phyloP scores from a whole-genome alignment of 2,329 filamentous ascomycete species.

The Xylariales sp. region DNA sequence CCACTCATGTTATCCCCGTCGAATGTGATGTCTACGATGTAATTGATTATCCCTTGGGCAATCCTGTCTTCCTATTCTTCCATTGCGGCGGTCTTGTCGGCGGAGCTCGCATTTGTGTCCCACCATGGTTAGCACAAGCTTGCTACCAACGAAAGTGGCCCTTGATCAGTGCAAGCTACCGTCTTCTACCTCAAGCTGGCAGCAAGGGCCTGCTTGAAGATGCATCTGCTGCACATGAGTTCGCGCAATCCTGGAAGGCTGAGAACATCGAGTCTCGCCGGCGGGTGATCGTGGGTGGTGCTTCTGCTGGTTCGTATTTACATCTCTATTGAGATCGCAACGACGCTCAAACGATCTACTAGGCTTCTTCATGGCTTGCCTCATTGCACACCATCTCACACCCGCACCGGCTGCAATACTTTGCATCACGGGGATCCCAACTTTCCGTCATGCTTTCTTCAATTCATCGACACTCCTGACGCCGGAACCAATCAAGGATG shows the following conservation, averaged over 20 bases:
- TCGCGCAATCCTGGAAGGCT: slow-evolving; percentile 20
- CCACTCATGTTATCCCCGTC: slow-evolving; percentile 27
- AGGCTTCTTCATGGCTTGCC: slow-evolving; percentile 21
- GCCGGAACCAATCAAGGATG: slow-evolving; percentile 21
- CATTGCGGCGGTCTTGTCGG: slow-evolving; percentile 30
- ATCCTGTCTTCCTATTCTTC: slow-evolving; percentile 32
- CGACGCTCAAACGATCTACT: neutral
- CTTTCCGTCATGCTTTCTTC: slow-evolving; percentile 32
- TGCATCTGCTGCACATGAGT: slow-evolving; percentile 26
- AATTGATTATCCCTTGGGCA: slow-evolving; percentile 16
- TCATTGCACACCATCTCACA: slow-evolving; percentile 24
- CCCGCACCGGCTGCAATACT: slow-evolving; percentile 28
- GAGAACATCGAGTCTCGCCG: slow-evolving; percentile 12
- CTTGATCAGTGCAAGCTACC: slow-evolving; percentile 30
- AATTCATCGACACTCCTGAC: slow-evolving; percentile 27
- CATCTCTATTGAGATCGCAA: neutral
- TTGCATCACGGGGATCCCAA: slow-evolving; percentile 30
- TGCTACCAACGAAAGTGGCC: slow-evolving; percentile 29
- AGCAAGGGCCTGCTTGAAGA: slow-evolving; percentile 26
- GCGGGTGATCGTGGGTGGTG: slow-evolving; percentile 27
- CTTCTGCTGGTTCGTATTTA: slow-evolving; percentile 29
- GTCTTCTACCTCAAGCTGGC: slow-evolving; percentile 29
- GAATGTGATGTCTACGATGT: slow-evolving; percentile 31
- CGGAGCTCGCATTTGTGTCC: slow-evolving; percentile 26
- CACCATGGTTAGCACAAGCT: slow-evolving; percentile 32